These are phyloP conservation scores for Pulveroboletus frians DNA, from an alignment of 768 basidiomycete genomes.

Conservation along the genomic window DNA sequence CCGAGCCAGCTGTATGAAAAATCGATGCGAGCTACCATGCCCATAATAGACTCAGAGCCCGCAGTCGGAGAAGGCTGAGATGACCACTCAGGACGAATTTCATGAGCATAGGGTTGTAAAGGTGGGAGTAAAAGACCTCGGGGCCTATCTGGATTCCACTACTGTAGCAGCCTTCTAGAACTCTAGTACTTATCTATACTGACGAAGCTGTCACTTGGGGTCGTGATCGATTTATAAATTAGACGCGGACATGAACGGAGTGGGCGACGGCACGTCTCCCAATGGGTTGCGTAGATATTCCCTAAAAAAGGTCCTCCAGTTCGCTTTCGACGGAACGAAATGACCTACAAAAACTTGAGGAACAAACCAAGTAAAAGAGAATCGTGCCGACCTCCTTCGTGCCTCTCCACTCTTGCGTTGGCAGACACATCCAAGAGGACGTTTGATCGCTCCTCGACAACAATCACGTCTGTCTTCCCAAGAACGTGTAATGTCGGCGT, in stretches of 20 bases:
- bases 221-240: slow-evolving; percentile 2
- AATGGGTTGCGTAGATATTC: slow-evolving; percentile 56
- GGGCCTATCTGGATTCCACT: not conserved
- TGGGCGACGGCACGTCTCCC: slow-evolving; percentile 46
- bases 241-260: slow-evolving; percentile 30
- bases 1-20: not conserved
- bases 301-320: slow-evolving; percentile 71
- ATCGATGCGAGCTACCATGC: not conserved
- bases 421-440: slow-evolving; percentile 49
- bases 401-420: slow-evolving; percentile 63
- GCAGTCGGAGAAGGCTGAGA: not conserved
- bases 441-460: slow-evolving; percentile 62
- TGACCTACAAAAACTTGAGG: slow-evolving; percentile 48
- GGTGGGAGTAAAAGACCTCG: not conserved
- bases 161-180: not conserved
- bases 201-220: not conserved
- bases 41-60: not conserved
- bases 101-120: not conserved
- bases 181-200: slow-evolving; percentile 5
- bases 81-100: not conserved
- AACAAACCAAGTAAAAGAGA: not conserved
- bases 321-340: slow-evolving; percentile 73
- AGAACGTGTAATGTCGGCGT: slow-evolving; percentile 78
- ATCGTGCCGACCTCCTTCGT: slow-evolving; percentile 66
- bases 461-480: slow-evolving; percentile 73